phyloP scores from a whole-genome alignment of 2,329 filamentous ascomycete species.

The Onygenales sp. region DNA sequence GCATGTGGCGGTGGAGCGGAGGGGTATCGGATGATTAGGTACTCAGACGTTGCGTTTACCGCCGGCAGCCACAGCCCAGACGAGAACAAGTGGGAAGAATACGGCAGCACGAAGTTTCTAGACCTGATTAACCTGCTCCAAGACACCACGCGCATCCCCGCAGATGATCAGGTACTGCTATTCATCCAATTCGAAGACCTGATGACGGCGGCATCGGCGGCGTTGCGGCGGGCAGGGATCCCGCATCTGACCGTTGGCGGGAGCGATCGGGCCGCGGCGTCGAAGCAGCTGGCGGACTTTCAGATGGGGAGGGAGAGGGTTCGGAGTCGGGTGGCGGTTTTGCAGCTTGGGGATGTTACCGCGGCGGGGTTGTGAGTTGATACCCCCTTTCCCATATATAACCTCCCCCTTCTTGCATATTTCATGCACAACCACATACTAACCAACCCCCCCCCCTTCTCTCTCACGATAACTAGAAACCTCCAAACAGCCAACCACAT shows the following conservation, averaged over 20 bases:
- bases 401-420: background rate
- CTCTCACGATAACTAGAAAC: slow-evolving; percentile 36
- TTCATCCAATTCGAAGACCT: slow-evolving; percentile 46
- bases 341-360: slow-evolving; percentile 48
- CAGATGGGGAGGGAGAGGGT: slow-evolving; percentile 26
- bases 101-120: slow-evolving; percentile 41
- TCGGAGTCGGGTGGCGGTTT: slow-evolving; percentile 43
- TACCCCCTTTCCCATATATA: background rate
- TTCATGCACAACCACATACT: background rate
- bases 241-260: slow-evolving; percentile 28
- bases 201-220: slow-evolving; percentile 26
- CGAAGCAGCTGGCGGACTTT: slow-evolving; percentile 30
- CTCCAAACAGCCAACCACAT: slow-evolving; percentile 55
- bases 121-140: slow-evolving; percentile 37
- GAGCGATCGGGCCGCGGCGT: slow-evolving; percentile 18
- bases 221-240: slow-evolving; percentile 20
- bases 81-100: slow-evolving; percentile 6
- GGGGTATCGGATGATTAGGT: slow-evolving; percentile 32
- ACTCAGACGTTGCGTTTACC: background rate
- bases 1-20: slow-evolving; percentile 33
- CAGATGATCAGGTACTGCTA: slow-evolving; percentile 43
- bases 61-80: background rate
- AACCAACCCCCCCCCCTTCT: background rate
- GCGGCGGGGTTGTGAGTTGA: slow-evolving; percentile 50
- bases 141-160: slow-evolving; percentile 19